Evolutionary conservation across 805 yeast species (phyloP).

Genomic region (Nakazawaea anatomiae): DNA sequence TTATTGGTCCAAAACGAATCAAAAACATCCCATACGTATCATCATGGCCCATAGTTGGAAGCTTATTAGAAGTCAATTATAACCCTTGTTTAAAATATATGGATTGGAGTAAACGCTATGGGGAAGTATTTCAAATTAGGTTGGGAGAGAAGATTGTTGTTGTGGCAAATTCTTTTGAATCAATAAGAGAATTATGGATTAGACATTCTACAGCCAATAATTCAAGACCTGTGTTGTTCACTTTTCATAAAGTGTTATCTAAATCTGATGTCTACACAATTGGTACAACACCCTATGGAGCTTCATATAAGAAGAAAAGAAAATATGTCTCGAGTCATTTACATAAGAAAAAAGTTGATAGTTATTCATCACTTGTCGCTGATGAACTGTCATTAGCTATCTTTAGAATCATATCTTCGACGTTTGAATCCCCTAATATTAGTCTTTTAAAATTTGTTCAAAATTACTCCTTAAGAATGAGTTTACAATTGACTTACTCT

Average conservation of each 20-base stretch:
- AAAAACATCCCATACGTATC: slow-evolving; percentile 37
- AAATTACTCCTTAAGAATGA: slow-evolving; percentile 43
- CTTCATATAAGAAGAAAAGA: slow-evolving; percentile 38
- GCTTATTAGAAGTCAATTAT: slow-evolving; percentile 33
- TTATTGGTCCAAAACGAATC: slow-evolving; percentile 23
- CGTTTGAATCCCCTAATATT: slow-evolving; percentile 22
- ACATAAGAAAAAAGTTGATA: slow-evolving; percentile 29
- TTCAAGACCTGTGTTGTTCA: slow-evolving; percentile 61
- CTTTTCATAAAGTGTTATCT: slow-evolving; percentile 62
- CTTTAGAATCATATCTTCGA: slow-evolving; percentile 9
- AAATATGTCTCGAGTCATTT: slow-evolving; percentile 42
- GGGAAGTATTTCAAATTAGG: slow-evolving; percentile 54
- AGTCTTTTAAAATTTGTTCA: slow-evolving; percentile 38
- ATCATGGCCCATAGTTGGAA: slow-evolving; percentile 48
- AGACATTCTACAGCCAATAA: slow-evolving; percentile 44
- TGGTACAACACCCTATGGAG: slow-evolving; percentile 59
- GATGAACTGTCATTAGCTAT: slow-evolving; percentile 26
- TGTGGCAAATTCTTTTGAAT: slow-evolving; percentile 60
- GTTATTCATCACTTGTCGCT: slow-evolving; percentile 29
- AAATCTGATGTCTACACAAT: slow-evolving; percentile 52
- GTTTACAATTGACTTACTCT: slow-evolving; percentile 50
- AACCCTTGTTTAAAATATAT: slow-evolving; percentile 47
- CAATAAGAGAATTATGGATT: slow-evolving; percentile 50
- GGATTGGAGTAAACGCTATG: slow-evolving; percentile 37
- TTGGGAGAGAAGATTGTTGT: slow-evolving; percentile 53